Conservation (phyloP, 2,329 filamentous ascomycete species). For the Phyllosticta citrichinensis region DNA sequence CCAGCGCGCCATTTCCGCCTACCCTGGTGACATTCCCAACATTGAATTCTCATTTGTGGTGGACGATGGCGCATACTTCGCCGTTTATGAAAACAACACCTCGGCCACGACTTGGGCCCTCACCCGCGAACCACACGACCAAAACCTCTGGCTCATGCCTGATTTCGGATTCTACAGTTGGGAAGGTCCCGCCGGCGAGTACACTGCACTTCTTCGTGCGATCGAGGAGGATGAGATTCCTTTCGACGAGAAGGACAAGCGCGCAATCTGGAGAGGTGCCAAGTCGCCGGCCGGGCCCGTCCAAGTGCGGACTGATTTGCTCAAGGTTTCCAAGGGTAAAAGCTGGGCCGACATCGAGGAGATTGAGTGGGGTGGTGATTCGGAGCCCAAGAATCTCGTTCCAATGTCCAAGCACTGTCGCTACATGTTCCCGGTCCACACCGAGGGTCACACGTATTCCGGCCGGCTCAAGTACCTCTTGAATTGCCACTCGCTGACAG, state of each 20-base stretch:
- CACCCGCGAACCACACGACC: constrained; percentile 4
- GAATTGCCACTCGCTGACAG: constrained; percentile 33
- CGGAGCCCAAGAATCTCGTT: constrained; percentile 9
- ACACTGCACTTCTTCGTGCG: constrained; percentile 11
- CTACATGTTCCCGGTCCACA: constrained; percentile 15
- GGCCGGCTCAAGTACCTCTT: constrained; percentile 26
- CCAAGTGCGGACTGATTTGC: constrained; percentile 15
- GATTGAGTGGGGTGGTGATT: constrained; percentile 9
- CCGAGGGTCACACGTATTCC: constrained; percentile 20
- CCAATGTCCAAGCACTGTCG: constrained; percentile 18
- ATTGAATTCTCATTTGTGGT: constrained; percentile 45
- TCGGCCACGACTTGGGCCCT: constrained; percentile 7
- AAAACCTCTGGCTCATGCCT: constrained; percentile 17
- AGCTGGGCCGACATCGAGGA: constrained; percentile 16
- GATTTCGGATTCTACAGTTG: constrained; percentile 14
- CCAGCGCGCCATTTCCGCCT: constrained; percentile 42
- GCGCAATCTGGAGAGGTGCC: constrained; percentile 17
- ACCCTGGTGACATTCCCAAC: constrained; percentile 39
- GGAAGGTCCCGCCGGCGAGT: constrained; percentile 8
- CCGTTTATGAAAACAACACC: constrained; percentile 7
- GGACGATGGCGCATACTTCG: constrained; percentile 11
- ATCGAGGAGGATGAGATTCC: constrained; percentile 3
- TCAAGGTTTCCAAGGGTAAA: constrained; percentile 13
- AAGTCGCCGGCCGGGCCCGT: constrained; percentile 14
- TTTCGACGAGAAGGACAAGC: constrained; percentile 13